Evolutionary conservation across 257 asterid species (phyloP).

Genomic region (Forsythia suspensa): DNA sequence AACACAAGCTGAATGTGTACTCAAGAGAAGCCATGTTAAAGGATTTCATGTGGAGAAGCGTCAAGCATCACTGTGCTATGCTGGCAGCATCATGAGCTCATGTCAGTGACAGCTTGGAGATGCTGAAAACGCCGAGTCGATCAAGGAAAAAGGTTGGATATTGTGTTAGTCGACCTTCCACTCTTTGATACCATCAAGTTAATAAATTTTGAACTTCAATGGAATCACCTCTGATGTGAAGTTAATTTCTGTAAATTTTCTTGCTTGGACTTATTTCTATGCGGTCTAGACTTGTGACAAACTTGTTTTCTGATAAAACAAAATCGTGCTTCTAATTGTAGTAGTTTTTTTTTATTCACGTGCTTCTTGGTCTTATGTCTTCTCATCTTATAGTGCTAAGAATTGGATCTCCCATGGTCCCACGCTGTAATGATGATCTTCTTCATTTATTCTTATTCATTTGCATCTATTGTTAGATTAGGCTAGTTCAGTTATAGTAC

Average conservation of each 20-base stretch:
- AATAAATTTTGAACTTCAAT: constrained; percentile 20
- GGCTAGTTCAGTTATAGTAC: neutral
- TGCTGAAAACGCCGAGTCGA: constrained; percentile 30
- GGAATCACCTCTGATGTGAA: constrained; percentile 13
- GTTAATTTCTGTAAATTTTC: constrained; percentile 23
- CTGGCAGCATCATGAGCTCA: constrained; percentile 50
- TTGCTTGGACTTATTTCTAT: constrained; percentile 19
- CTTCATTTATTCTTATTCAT: neutral
- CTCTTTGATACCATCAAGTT: constrained; percentile 16
- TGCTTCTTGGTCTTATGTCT: neutral
- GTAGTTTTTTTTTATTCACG: neutral
- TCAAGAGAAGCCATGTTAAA: constrained; percentile 37
- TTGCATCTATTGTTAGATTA: neutral
- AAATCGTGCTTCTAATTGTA: neutral
- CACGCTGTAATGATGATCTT: neutral
- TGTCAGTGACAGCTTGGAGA: constrained; percentile 51
- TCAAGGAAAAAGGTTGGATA: neutral
- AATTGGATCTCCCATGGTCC: neutral
- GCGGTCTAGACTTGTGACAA: constrained; percentile 12
- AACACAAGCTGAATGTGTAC: constrained; percentile 52
- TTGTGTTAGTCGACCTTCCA: neutral
- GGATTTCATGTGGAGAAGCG: constrained; percentile 54
- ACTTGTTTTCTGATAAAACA: neutral
- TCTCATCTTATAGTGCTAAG: neutral
- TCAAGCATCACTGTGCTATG: constrained; percentile 45